Evolutionary conservation across 768 basidiomycete species (phyloP).

Genomic region (Austroboletus festivus): DNA sequence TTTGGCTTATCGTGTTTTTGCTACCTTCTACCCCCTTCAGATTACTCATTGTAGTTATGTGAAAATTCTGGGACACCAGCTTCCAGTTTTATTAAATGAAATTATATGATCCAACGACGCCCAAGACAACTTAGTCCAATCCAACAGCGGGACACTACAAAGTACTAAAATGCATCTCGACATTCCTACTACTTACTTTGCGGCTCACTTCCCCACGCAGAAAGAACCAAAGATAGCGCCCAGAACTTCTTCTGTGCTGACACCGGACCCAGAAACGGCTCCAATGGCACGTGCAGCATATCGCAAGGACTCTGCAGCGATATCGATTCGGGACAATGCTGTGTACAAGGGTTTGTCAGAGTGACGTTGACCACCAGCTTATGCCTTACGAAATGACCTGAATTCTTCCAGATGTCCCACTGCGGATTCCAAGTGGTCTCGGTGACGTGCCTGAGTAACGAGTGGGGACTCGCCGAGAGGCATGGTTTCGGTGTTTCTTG

Average conservation of each 20-base stretch:
- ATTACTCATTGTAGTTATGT: too few species aligned
- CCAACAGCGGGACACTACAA: too few species aligned
- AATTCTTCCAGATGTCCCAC: conserved; percentile 36
- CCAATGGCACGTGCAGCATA: conserved; percentile 85
- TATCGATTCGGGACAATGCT: conserved; percentile 70
- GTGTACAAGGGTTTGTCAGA: conserved; percentile 7
- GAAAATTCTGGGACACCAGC: too few species aligned
- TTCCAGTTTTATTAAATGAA: too few species aligned
- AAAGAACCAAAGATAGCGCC: conserved; percentile 83
- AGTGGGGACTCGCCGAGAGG: conserved; percentile 43
- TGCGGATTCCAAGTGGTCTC: conserved; percentile 69
- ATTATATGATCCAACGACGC: too few species aligned
- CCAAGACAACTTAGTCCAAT: too few species aligned
- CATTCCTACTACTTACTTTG: not conserved
- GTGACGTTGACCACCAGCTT: not conserved
- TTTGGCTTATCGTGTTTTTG: too few species aligned
- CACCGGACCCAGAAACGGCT: conserved; percentile 66
- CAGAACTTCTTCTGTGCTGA: conserved; percentile 80
- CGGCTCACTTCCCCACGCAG: conserved; percentile 75
- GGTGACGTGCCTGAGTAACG: conserved; percentile 78
- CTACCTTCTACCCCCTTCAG: too few species aligned
- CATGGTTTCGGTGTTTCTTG: conserved; percentile 20
- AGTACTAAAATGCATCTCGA: too few species aligned
- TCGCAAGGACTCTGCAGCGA: conserved; percentile 84
- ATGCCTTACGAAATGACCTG: conserved; percentile 25